These are phyloP conservation scores for Lactarius psammicola DNA, from an alignment of 768 basidiomycete genomes.

Conservation along the genomic window DNA sequence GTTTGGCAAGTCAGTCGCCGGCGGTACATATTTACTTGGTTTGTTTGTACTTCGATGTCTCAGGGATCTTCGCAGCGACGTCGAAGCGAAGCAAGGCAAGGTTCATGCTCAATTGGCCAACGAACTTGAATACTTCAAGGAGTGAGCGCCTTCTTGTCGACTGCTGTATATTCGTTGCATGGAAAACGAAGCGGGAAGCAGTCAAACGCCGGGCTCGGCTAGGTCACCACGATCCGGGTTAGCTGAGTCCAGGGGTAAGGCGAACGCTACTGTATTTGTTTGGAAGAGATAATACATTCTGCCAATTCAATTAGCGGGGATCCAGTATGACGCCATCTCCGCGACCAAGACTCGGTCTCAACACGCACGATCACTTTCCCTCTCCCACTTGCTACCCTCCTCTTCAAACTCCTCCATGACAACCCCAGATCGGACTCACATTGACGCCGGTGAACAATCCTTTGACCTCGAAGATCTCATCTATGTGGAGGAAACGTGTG, in stretches of 20 bases:
- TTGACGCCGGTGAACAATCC: conserved; percentile 6
- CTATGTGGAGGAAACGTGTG: conserved; percentile 36
- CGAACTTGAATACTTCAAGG: neutral
- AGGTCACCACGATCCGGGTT: neutral
- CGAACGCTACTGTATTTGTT: too few species aligned
- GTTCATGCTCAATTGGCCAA: conserved; percentile 3
- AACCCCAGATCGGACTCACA: neutral
- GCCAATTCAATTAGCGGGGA: conserved; percentile 1
- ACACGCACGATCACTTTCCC: neutral
- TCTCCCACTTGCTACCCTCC: neutral
- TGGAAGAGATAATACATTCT: too few species aligned
- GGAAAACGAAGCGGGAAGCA: conserved; percentile 2
- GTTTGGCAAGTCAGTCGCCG: conserved; percentile 17
- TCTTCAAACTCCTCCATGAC: neutral
- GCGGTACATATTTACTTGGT: conserved; percentile 8
- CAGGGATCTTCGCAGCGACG: conserved; percentile 14
- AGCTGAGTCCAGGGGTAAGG: neutral
- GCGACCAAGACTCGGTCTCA: conserved; percentile 7
- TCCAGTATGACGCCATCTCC: conserved; percentile 18
- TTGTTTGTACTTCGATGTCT: conserved; percentile 11
- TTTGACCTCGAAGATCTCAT: conserved; percentile 36
- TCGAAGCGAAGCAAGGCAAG: conserved; percentile 21
- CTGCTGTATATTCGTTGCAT: neutral
- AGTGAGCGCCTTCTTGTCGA: neutral
- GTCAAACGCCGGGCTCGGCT: neutral